These are phyloP conservation scores for Scutellaria barbata DNA, from an alignment of 257 asterid species.

Conservation along the genomic window DNA sequence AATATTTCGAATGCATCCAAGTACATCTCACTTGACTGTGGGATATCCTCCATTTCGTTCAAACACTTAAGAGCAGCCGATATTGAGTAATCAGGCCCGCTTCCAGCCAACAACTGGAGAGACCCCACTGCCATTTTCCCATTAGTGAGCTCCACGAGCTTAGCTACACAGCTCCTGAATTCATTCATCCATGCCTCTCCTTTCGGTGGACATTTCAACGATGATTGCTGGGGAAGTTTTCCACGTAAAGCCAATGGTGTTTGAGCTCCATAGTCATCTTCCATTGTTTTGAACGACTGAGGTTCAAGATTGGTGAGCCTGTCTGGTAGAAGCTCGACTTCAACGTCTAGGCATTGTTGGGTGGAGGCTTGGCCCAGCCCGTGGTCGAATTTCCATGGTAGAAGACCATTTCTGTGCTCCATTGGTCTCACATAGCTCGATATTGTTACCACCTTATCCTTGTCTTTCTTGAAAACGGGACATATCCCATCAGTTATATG, in stretches of 20 bases:
- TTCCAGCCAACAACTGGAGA: constrained; percentile 23
- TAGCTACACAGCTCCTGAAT: constrained; percentile 64
- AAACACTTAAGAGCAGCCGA: constrained; percentile 67
- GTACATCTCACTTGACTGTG: constrained; percentile 85
- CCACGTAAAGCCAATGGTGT: constrained; percentile 42
- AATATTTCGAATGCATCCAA: constrained; percentile 85
- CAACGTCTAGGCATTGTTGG: constrained; percentile 48
- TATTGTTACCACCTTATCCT: constrained; percentile 39
- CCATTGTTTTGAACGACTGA: constrained; percentile 36
- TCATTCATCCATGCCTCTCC: constrained; percentile 75
- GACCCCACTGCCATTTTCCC: constrained; percentile 50
- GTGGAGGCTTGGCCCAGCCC: constrained; percentile 48
- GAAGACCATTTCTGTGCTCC: constrained; percentile 40
- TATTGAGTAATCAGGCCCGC: constrained; percentile 69
- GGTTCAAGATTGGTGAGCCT: constrained; percentile 44
- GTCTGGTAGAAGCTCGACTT: constrained; percentile 51
- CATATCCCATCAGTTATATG: constrained; percentile 81
- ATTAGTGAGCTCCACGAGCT: constrained; percentile 64
- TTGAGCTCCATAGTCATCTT: constrained; percentile 47
- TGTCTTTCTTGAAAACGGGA: constrained; percentile 62
- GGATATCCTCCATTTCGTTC: constrained; percentile 85
- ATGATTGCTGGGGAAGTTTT: constrained; percentile 43
- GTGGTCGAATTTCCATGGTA: constrained; percentile 63
- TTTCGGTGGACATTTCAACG: constrained; percentile 38
- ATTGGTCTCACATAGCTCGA: constrained; percentile 45